Conservation (phyloP, 768 basidiomycete genomes). For the Cubamyces sp. region DNA sequence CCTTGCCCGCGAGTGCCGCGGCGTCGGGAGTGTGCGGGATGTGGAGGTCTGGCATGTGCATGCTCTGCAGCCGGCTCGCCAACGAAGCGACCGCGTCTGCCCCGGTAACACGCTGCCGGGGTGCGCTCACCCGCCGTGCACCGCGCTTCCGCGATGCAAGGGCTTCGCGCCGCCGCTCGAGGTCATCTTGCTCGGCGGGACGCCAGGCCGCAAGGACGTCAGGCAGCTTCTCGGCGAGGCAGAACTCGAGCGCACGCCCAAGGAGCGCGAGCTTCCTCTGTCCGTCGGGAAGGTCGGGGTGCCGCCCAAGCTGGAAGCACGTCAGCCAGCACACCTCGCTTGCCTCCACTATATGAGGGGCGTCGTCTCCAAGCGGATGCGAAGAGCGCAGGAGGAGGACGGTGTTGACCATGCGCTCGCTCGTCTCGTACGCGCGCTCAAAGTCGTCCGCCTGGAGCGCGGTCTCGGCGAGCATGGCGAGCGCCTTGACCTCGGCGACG, state of each 20-base stretch:
- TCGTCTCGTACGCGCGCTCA: constrained; percentile 68
- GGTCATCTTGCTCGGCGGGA: constrained; percentile 68
- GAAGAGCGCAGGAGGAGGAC: constrained; percentile 54
- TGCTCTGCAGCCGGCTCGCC: constrained; percentile 61
- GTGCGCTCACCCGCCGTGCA: constrained; percentile 6
- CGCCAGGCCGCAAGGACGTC: constrained; percentile 83
- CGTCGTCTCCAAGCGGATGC: constrained; percentile 35
- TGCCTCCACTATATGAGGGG: constrained; percentile 56
- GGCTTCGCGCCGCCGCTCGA: constrained; percentile 52
- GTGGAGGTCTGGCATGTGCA: constrained; percentile 71
- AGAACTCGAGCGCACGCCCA: constrained; percentile 83
- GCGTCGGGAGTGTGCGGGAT: constrained; percentile 78
- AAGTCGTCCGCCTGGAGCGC: constrained; percentile 87
- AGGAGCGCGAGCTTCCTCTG: constrained; percentile 70
- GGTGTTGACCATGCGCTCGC: constrained; percentile 68
- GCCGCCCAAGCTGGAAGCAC: constrained; percentile 85
- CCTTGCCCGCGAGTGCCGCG: constrained; percentile 75
- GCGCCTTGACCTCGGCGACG: constrained; percentile 77
- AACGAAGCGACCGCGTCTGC: constrained; percentile 45
- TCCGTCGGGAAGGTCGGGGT: constrained; percentile 73
- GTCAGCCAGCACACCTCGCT: constrained; percentile 89
- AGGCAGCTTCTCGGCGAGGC: constrained; percentile 77
- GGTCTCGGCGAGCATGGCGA: constrained; percentile 91
- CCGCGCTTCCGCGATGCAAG: constrained; percentile 35
- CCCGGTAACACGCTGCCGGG: constrained; percentile 24